Conservation (phyloP, 2,329 filamentous ascomycete species). For the Fusarium sp. region DNA sequence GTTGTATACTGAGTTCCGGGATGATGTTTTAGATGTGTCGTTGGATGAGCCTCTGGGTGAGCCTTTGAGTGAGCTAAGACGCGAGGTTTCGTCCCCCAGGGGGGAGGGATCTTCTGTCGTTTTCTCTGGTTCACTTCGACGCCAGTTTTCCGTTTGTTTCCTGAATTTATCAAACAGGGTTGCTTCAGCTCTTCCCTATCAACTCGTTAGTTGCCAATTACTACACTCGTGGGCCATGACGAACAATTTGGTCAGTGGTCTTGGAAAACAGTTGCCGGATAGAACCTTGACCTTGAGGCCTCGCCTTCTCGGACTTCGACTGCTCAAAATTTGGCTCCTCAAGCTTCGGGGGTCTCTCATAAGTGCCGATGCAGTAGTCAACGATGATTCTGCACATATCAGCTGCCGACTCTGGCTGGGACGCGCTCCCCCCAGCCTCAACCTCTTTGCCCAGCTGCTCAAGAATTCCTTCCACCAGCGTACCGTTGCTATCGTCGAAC, state of each 20-base stretch:
- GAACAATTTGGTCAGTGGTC: neutral
- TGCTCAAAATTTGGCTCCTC: neutral
- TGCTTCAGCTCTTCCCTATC: neutral
- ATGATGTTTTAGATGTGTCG: too few relatives aligned
- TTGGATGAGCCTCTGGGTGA: neutral
- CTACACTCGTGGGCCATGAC: neutral
- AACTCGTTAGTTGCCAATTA: neutral
- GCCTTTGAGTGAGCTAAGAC: neutral
- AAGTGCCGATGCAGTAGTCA: slow-evolving; percentile 3
- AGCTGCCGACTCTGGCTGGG: neutral
- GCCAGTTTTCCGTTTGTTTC: neutral
- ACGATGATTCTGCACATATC: neutral
- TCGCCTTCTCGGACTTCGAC: neutral
- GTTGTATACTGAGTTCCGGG: too few relatives aligned
- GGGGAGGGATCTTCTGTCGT: rapidly evolving
- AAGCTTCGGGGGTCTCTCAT: neutral
- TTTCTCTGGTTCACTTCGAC: neutral
- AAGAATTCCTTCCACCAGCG: neutral
- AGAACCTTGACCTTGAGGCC: rapidly evolving
- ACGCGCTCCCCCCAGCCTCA: neutral
- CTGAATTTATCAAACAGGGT: neutral
- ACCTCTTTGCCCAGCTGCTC: neutral
- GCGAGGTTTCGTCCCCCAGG: neutral
- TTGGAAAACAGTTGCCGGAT: neutral
- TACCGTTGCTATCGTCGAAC: neutral